Evolutionary conservation across 1,284 basidiomycete species (phyloP).

Genomic region (Caloboletus inedulis): DNA sequence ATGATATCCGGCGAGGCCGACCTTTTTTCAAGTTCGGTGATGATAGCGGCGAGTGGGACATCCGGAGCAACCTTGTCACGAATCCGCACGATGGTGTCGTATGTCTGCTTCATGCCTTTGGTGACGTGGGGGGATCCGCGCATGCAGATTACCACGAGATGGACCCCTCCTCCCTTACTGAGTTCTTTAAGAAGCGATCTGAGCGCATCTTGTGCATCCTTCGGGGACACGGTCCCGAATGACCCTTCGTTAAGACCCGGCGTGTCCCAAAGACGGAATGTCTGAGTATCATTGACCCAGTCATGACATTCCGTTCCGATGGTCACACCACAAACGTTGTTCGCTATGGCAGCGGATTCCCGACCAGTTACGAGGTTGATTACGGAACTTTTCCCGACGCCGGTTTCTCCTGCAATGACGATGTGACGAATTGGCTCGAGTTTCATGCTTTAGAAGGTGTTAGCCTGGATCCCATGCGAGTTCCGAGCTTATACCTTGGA

Average conservation of each 20-base stretch:
- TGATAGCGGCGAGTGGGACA: slow-evolving; percentile 26
- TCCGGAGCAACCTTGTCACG: slow-evolving; percentile 18
- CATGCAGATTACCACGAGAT: slow-evolving; percentile 33
- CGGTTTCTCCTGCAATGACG: slow-evolving; percentile 30
- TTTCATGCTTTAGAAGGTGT: slow-evolving; percentile 12
- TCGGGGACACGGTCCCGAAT: slow-evolving; percentile 27
- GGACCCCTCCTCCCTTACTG: slow-evolving; percentile 22
- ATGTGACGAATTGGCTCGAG: slow-evolving; percentile 28
- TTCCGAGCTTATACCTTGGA: slow-evolving; percentile 5
- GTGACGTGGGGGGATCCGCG: slow-evolving; percentile 31
- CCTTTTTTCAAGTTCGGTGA: slow-evolving; percentile 36
- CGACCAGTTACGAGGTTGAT: slow-evolving; percentile 30
- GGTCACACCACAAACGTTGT: slow-evolving; percentile 33
- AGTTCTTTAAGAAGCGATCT: slow-evolving; percentile 28
- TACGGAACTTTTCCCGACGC: slow-evolving; percentile 34
- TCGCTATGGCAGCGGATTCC: slow-evolving; percentile 23
- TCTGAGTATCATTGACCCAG: slow-evolving; percentile 20
- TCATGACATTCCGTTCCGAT: slow-evolving; percentile 23
- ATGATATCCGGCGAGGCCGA: slow-evolving; percentile 21
- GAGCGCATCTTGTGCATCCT: slow-evolving; percentile 28
- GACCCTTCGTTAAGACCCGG: slow-evolving; percentile 33
- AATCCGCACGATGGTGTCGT: slow-evolving; percentile 27
- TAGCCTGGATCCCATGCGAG: slow-evolving; percentile 2
- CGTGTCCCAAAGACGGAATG: slow-evolving; percentile 34
- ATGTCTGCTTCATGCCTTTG: slow-evolving; percentile 28